Base-by-base conservation (phyloP, 2,329 filamentous ascomycete species). In the Pseudogymnoascus sp. region DNA sequence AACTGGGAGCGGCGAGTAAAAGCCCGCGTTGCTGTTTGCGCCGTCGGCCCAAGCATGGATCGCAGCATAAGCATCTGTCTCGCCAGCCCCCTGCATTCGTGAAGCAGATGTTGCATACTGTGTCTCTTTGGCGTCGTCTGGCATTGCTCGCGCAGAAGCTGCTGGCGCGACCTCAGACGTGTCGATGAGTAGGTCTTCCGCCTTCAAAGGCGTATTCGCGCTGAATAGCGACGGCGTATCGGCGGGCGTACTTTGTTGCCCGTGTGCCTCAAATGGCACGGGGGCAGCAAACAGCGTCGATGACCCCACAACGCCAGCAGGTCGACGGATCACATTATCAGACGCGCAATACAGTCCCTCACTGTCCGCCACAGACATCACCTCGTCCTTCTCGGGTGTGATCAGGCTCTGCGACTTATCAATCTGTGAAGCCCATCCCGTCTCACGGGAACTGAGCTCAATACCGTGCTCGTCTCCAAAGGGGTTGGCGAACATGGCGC, bases 1-100 rank as follows among this genome's bases (percentile, higher is more conserved):
- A 2, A 79, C 76, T 11, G 83, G 82, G 20, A 86, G 77, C 4
- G 84, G 83, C 5, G 83, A 86, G 75, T 86, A 86, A 67, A 86
- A 86, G 67, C 78, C 77, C 8, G 75, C 59, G 36, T 68, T 68
- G 7, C 68, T 65, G 22, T 69, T 65, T 8, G 41, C 33, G n/a
- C 35, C 18, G 65, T 84, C 79, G 1, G 84, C 84, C 84, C 85
- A 87, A 0, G 84, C 85, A 68, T 87, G 83, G 65, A 87, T 86
- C 1, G 82, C 84, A 50, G 80, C 79, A 68, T 81, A 86, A 1
- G 81, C 78, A 12, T 80, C 77, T 12, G 75, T 70, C 18, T 67
- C 62, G 36, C 70, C 65, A 38, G 12, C 35, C 3, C 74, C 80
- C 67, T 82, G 79, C 61, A 81, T 72, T 2, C 75, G 70, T 65